phyloP scores from a whole-genome alignment of 108 stramenopile genomes.

The Fragilaria radians region DNA sequence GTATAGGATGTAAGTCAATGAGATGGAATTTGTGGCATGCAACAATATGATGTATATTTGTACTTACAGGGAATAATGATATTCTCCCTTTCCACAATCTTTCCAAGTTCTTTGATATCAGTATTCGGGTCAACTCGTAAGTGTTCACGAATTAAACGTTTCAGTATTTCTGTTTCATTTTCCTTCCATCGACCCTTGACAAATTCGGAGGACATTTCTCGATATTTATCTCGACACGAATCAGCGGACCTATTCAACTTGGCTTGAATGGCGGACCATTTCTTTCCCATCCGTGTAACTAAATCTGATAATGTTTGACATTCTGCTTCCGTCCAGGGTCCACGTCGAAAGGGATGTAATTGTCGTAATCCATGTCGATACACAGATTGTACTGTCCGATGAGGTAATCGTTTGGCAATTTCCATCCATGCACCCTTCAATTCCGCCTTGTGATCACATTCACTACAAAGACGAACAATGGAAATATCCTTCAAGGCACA shows the following conservation, averaged over 20 bases:
- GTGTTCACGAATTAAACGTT: constrained; percentile 41
- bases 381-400: constrained; percentile 70
- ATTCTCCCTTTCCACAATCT: constrained; percentile 37
- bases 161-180: constrained; percentile 43
- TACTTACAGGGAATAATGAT: constrained; percentile 17
- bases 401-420: constrained; percentile 67
- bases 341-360: constrained; percentile 64
- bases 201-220: constrained; percentile 47
- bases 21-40: not conserved
- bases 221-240: constrained; percentile 70
- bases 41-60: not conserved
- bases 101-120: constrained; percentile 40
- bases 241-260: constrained; percentile 63
- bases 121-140: constrained; percentile 28
- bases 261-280: constrained; percentile 59
- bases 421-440: constrained; percentile 81
- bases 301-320: constrained; percentile 25
- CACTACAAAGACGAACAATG: constrained; percentile 54
- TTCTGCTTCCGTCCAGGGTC: constrained; percentile 67
- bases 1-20: constrained; percentile 16
- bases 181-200: constrained; percentile 70
- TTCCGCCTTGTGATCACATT: constrained; percentile 66
- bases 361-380: constrained; percentile 75
- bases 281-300: constrained; percentile 54
- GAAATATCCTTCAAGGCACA: constrained; percentile 51